A percentile compares a stretch with the other conserved stretches of the same genome.
Evolutionary conservation across 306 rosid genomes (phyloP).

Genomic region (Sechiopsis laciniata): DNA sequence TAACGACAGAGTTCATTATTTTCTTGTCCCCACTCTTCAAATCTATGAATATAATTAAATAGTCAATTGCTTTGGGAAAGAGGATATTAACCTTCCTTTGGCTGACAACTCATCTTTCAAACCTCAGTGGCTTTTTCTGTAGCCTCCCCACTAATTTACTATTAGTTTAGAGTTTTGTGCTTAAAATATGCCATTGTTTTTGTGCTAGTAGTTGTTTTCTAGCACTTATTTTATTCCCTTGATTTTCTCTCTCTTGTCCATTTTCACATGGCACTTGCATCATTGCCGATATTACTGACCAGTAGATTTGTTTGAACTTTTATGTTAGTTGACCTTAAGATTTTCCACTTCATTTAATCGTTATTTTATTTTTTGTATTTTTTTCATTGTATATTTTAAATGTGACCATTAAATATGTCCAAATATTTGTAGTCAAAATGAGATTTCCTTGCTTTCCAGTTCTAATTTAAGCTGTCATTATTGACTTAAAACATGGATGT

Average conservation of each 20-base stretch:
- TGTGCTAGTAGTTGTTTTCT: background rate
- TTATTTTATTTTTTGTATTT: background rate
- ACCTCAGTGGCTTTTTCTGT: conserved; percentile 9
- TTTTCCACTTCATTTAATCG: background rate
- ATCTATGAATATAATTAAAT: conserved; percentile 12
- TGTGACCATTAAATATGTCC: background rate
- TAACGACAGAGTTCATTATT: conserved; percentile 14
- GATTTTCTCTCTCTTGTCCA: conserved; percentile 7
- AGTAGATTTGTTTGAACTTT: background rate
- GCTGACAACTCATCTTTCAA: conserved; percentile 21
- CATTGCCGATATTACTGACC: conserved; percentile 20
- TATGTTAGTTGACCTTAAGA: background rate
- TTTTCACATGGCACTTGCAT: conserved; percentile 16
- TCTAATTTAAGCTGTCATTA: background rate
- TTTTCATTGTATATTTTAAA: background rate
- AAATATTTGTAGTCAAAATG: conserved; percentile 9
- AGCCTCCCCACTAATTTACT: background rate
- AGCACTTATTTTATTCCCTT: conserved; percentile 4
- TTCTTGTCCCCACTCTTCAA: conserved; percentile 14
- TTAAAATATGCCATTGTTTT: conserved; percentile 19
- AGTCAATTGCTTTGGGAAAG: background rate
- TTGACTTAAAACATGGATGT: conserved; percentile 4
- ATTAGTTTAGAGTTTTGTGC: conserved; percentile 18
- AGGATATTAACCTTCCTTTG: background rate
- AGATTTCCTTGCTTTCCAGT: background rate